phyloP scores from a whole-genome alignment of 345 rosid genomes.

The Psidium guajava region DNA sequence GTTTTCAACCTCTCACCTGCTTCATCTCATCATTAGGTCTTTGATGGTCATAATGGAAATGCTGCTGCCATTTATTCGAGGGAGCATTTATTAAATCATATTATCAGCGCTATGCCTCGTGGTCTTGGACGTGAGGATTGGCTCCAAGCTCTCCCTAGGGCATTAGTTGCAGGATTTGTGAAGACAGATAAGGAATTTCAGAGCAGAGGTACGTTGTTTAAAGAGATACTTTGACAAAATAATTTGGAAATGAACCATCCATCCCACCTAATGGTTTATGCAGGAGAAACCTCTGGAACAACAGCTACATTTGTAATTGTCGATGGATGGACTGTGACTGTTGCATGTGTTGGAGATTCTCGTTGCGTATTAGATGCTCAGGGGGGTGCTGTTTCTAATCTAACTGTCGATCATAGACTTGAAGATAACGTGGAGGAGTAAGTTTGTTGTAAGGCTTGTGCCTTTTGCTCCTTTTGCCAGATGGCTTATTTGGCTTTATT shows the following conservation, averaged over 20 bases:
- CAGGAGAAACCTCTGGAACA: constrained; percentile 94
- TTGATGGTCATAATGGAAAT: constrained; percentile 92
- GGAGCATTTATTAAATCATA: constrained; percentile 62
- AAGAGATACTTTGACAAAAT: neutral
- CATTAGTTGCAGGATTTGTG: constrained; percentile 86
- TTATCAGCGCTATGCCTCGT: constrained; percentile 58
- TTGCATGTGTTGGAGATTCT: constrained; percentile 91
- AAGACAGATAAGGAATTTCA: constrained; percentile 94
- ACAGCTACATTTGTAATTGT: constrained; percentile 85
- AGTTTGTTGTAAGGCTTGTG: constrained; percentile 11
- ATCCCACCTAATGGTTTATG: constrained; percentile 4
- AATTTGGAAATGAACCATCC: neutral
- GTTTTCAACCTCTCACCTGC: neutral
- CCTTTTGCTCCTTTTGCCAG: neutral
- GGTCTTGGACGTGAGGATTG: constrained; percentile 78
- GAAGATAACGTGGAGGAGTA: constrained; percentile 86
- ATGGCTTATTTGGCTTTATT: neutral
- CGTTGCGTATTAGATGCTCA: constrained; percentile 76
- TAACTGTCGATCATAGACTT: constrained; percentile 86
- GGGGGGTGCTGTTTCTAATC: constrained; percentile 56
- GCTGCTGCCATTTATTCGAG: constrained; percentile 79
- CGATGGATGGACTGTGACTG: constrained; percentile 92
- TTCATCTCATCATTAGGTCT: constrained; percentile 35
- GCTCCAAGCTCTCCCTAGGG: constrained; percentile 83
- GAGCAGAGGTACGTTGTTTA: constrained; percentile 39